Evolutionary conservation across 371 early-diverging fungal species (phyloP), one percentile per base, ranked within the genome.

Genomic region (Syncephalastrum monosporum): DNA sequence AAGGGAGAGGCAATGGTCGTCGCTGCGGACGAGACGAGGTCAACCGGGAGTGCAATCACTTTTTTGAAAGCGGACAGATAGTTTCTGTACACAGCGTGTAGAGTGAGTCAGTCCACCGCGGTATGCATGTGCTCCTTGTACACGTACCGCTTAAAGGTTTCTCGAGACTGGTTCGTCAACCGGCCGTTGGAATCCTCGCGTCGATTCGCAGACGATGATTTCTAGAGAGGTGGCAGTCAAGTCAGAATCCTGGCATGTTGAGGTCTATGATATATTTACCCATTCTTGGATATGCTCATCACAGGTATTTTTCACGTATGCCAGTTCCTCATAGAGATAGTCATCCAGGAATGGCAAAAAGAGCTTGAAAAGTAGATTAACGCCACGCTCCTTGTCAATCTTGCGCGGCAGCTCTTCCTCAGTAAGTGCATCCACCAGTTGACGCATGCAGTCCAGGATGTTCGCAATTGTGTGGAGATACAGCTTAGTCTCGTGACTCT

Each of bases 321-420:
- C 33, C 16, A 68, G 49, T 63, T 82, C 82, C 46, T 75, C 81
- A 44, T 67, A 60, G 12, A 91, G 64, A 67, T 91, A 91, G 58
- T 89, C 88, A 48, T 87, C 76, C 57, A 90, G 76, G 47, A 84
- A 81, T 46, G 89, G 89, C 57, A 91, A 78, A 64, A 89, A 85
- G 19, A 90, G 74, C 49, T 84, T 85, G 62, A 74, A 81, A 55
- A 91, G 71, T 47, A 89, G 74, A 29, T 83, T 65, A 41, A 69
- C 57, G 5, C 74, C 74, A 33, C 76, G 63, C 24, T 74, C 79
- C 15, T 62, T 52, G 21, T 74, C 66, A 19, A 74, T 70, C 3
- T 16, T 53, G 17, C 53, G 56, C n/a, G 74, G 65, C 14, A 66
- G 46, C 15, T 55, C 56, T 13, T 64, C 64, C 21, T 61, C 59